Evolutionary conservation across 345 rosid genomes (phyloP).

Genomic region (Crucihimalaya himalaica): DNA sequence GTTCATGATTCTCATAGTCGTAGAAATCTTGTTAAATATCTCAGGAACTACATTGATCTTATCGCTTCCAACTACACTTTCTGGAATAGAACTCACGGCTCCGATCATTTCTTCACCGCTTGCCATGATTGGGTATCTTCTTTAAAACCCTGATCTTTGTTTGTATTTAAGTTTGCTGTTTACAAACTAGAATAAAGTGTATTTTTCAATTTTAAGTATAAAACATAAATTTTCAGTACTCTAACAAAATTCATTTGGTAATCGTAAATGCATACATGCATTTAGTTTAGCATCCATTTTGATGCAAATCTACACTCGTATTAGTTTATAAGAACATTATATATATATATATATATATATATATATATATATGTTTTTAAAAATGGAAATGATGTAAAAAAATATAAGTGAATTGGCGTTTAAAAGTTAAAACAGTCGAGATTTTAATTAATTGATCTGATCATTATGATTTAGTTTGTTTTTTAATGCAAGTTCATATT

Average conservation of each 20-base stretch:
- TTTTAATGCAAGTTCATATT: background rate
- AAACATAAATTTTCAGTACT: too few species aligned
- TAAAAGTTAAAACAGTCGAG: background rate
- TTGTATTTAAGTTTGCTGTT: background rate
- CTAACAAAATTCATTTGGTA: too few species aligned
- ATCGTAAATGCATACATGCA: too few species aligned
- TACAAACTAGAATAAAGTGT: too few species aligned
- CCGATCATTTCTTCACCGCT: conserved; percentile 81
- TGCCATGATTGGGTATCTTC: conserved; percentile 83
- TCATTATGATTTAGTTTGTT: background rate
- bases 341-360: too few species aligned
- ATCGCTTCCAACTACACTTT: conserved; percentile 57
- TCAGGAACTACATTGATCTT: conserved; percentile 55
- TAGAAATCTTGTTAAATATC: conserved; percentile 51
- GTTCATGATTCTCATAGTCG: conserved; percentile 61
- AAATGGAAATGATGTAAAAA: too few species aligned
- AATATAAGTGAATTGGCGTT: background rate
- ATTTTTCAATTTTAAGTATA: too few species aligned
- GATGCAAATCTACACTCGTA: too few species aligned
- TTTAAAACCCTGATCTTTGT: background rate
- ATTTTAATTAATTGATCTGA: background rate
- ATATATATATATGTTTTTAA: too few species aligned
- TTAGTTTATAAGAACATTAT: too few species aligned
- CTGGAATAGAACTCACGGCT: conserved; percentile 84
- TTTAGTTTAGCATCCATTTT: too few species aligned